Evolutionary conservation across 2,329 filamentous ascomycete species (phyloP).

Genomic region (Diaporthe citri): DNA sequence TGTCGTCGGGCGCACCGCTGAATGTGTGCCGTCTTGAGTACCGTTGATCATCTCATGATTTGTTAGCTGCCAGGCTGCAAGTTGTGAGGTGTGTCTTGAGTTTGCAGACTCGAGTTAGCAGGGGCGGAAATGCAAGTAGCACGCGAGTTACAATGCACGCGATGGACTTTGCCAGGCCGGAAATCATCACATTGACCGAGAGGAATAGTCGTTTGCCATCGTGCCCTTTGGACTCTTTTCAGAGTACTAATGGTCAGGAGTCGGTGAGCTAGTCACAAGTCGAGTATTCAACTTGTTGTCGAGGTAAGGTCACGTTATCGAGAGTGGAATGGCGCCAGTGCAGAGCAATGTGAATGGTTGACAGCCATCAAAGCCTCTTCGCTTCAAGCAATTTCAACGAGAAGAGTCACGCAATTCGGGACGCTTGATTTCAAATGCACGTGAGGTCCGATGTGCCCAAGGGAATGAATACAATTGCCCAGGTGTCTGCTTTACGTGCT

Average conservation of each 20-base stretch:
- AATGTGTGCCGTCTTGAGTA: not conserved
- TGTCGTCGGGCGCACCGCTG: too few relatives aligned
- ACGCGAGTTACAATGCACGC: too few relatives aligned
- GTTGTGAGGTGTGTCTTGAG: not conserved
- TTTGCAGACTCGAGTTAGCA: not conserved
- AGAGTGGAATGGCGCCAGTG: not conserved
- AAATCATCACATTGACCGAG: not conserved
- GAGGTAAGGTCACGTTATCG: not conserved
- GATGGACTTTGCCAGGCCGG: not conserved
- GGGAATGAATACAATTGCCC: not conserved
- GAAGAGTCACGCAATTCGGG: not conserved
- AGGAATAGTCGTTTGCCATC: not conserved
- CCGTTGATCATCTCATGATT: too few relatives aligned
- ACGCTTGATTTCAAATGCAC: not conserved
- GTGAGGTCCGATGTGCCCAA: not conserved
- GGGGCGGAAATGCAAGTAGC: too few relatives aligned
- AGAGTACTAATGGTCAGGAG: not conserved
- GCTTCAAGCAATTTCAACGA: not conserved
- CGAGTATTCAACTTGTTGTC: not conserved
- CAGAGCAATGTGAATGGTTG: not conserved
- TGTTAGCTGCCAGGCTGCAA: not conserved
- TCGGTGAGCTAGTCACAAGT: not conserved
- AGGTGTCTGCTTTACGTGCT: not conserved
- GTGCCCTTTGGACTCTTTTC: not conserved
- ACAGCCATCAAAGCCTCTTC: not conserved